Base-by-base conservation (phyloP, 805 yeast species). In the Candida suzukii region DNA sequence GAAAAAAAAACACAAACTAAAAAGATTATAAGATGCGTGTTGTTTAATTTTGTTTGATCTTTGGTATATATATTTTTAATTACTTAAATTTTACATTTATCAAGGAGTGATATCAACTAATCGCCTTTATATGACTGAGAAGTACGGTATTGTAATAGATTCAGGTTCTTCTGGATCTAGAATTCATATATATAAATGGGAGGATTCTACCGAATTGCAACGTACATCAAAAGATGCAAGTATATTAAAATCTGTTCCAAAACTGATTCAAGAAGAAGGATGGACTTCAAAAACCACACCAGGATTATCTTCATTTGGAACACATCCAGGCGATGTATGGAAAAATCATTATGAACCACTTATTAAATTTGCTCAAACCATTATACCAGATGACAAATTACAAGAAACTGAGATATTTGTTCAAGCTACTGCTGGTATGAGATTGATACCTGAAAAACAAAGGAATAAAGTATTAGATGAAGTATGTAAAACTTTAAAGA, bases 371-470 rank as follows among this genome's bases (percentile, higher is more conserved):
- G 97, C 96, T 0, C 74, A 77, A 50, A 58, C 63, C 4, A 73
- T 83, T 19, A 77, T 93, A 8, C 98, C 98, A 0, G 52, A 56
- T 25, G 71, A 71, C 0, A 68, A 74, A 41, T 76, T 78, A 48
- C 46, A 58, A 1, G 74, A 75, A 4, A 91, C 98, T 0, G 98
- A 99, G 0, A 73, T 93, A 1, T 93, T 79, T 50, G 76, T 93
- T n/a, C 76, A 86, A 50, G 95, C 98, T 3, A 93, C 99, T 0
- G 99, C 99, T 5, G 99, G 99, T 2, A 88, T 93, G 95, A 73
- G 99, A 46, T 64, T 93, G 33, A 57, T 91, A 35, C 76, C 83
- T 0, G 67, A 68, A 27, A 58, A 63, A 16, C 73, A 75, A 37
- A 80, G 80, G 46, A 54, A 67, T 9, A 64, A 57, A 29, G 70